Evolutionary conservation across 768 basidiomycete genomes (phyloP), one percentile per base, ranked within the genome.

Genomic region (Phlebiopsis gigantea): DNA sequence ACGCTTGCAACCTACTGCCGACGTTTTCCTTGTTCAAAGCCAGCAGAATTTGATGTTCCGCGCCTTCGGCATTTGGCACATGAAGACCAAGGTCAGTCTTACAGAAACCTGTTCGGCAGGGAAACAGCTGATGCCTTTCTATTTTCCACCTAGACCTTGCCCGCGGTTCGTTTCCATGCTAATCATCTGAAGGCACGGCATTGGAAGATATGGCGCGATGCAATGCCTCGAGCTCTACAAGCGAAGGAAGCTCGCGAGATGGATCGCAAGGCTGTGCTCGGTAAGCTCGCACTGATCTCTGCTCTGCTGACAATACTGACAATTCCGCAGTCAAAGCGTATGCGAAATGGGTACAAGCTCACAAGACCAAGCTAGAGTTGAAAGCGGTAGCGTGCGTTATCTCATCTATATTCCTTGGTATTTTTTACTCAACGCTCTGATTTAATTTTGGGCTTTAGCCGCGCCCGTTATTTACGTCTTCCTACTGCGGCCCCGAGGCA

Each of bases 301-400:
- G 43, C 41, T 42, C 3, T 0, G 10, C 9, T 61, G 46, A 39
- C 57, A 52, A n/a, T 39, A 48, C 41, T 55, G 9, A 64, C 46
- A 25, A 55, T 31, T 52, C 21, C 49, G 52, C 64, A 90, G 84
- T 75, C 56, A 77, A 70, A 61, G 75, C 66, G 43, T 76, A 91
- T 46, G 77, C 78, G 44, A 82, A 75, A 57, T 94, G 92, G 92
- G 62, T 76, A n/a, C 79, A 84, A 66, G 75, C 75, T 14, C 82
- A 89, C 61, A 79, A 79, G 65, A 83, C 82, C 17, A 90, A 87
- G 66, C 77, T 85, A 42, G 84, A 87, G 41, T 77, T 87, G 42
- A 90, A 89, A 68, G 89, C 91, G 51, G 84, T 91, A 47, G 88
- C 88, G 91, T 93, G 68, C 76, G 90, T 83, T 28, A 59, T 17